Percentiles rank a stretch among this genome's conserved stretches.
phyloP scores from a whole-genome alignment of 2,329 filamentous ascomycete species.

The Myriangium duriaei region DNA sequence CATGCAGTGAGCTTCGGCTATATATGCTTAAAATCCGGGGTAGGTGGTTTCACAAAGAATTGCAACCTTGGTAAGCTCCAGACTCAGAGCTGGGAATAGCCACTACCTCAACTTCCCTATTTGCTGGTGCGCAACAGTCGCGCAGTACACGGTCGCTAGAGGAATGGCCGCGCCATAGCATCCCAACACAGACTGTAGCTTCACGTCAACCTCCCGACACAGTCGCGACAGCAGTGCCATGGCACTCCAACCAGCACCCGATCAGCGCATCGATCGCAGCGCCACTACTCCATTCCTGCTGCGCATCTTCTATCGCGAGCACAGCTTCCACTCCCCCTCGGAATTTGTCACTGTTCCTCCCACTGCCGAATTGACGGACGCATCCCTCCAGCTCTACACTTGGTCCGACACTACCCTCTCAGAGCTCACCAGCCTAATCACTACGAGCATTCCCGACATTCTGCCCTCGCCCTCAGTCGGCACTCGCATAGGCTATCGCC shows the following conservation, averaged over 20 bases:
- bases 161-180: too few relatives aligned
- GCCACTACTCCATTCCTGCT: conserved; percentile 69
- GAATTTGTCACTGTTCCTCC: conserved; percentile 48
- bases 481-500: conserved; percentile 74
- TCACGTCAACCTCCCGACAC: too few relatives aligned
- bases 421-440: conserved; percentile 69
- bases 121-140: too few relatives aligned
- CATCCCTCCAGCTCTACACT: conserved; percentile 62
- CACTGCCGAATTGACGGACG: conserved; percentile 38
- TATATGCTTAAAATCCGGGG: too few relatives aligned
- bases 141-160: too few relatives aligned
- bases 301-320: conserved; percentile 69
- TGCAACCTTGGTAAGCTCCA: too few relatives aligned
- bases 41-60: too few relatives aligned
- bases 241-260: conserved; percentile 24
- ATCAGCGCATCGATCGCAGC: conserved; percentile 49
- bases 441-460: conserved; percentile 52
- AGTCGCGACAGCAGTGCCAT: conserved; percentile 14
- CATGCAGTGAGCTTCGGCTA: too few relatives aligned
- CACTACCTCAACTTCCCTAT: too few relatives aligned
- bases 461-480: conserved; percentile 65
- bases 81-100: too few relatives aligned
- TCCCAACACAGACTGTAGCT: too few relatives aligned
- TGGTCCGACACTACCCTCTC: conserved; percentile 70
- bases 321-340: conserved; percentile 61